Evolutionary conservation across 306 rosid species (phyloP).

Genomic region (Lablab purpureus): DNA sequence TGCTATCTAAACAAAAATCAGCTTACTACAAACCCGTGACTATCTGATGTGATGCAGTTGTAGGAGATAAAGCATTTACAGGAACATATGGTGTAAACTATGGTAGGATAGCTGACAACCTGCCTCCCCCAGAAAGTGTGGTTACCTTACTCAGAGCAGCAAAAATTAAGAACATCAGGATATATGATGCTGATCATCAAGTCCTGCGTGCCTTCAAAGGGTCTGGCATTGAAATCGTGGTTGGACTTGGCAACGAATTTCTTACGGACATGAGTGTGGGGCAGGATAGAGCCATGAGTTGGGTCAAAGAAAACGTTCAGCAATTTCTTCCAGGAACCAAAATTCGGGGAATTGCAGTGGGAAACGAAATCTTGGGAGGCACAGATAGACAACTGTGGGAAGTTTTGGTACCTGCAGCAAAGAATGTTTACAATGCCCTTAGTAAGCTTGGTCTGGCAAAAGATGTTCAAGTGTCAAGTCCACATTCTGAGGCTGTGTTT

Average conservation of each 20-base stretch:
- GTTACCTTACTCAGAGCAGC: slow-evolving; percentile 89
- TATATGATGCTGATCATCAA: slow-evolving; percentile 70
- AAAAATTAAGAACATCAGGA: slow-evolving; percentile 73
- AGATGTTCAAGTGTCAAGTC: slow-evolving; percentile 74
- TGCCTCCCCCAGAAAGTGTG: slow-evolving; percentile 81
- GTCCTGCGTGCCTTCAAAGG: slow-evolving; percentile 82
- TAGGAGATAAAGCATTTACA: slow-evolving; percentile 52
- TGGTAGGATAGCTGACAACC: slow-evolving; percentile 80
- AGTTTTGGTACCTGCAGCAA: slow-evolving; percentile 76
- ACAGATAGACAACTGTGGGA: slow-evolving; percentile 64
- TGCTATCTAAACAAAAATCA: too few relatives aligned
- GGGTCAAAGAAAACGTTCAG: slow-evolving; percentile 88
- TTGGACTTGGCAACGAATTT: slow-evolving; percentile 65
- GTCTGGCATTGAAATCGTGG: slow-evolving; percentile 72
- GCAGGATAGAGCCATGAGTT: slow-evolving; percentile 81
- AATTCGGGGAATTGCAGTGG: slow-evolving; percentile 79
- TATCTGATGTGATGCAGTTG: slow-evolving; percentile 41
- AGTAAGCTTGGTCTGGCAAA: slow-evolving; percentile 53
- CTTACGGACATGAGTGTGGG: slow-evolving; percentile 67
- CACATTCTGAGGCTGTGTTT: slow-evolving; percentile 96
- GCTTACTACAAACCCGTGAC: too few relatives aligned
- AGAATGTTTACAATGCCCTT: slow-evolving; percentile 75
- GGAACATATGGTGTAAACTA: slow-evolving; percentile 95
- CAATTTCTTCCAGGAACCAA: slow-evolving; percentile 75
- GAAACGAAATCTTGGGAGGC: slow-evolving; percentile 84